A percentile compares a stretch with the other conserved stretches of the same genome.
Conservation (phyloP, 1,284 basidiomycete species). For the Pisolithus thermaeus region DNA sequence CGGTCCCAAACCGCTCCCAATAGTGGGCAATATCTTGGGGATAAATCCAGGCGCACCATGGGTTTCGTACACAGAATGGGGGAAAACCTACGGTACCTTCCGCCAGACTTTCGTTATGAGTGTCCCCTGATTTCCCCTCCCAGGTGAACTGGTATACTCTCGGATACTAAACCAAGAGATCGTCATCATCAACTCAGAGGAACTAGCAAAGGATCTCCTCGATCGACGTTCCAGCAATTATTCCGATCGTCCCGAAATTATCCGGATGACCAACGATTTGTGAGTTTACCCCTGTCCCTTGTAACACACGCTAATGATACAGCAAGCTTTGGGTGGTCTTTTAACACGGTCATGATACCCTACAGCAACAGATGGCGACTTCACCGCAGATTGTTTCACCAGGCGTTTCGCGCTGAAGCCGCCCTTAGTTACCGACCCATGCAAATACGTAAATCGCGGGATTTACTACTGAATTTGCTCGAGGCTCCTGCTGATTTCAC, state of each 20-base stretch:
- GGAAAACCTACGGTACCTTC: slow-evolving; percentile 15
- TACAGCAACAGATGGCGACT: slow-evolving; percentile 26
- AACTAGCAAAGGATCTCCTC: slow-evolving; percentile 24
- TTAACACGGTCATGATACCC: slow-evolving; percentile 25
- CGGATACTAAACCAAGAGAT: slow-evolving; percentile 25
- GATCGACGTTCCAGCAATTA: slow-evolving; percentile 26
- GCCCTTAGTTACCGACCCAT: slow-evolving; percentile 15
- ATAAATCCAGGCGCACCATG: slow-evolving; percentile 18
- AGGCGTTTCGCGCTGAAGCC: slow-evolving; percentile 22
- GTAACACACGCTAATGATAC: neutral
- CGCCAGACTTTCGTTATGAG: neutral
- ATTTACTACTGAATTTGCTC: slow-evolving; percentile 22
- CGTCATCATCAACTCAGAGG: slow-evolving; percentile 23
- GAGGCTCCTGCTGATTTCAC: slow-evolving; percentile 14
- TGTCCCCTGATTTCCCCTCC: neutral
- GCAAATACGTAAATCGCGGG: slow-evolving; percentile 23
- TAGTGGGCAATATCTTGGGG: slow-evolving; percentile 22
- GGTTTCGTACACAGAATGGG: slow-evolving; percentile 25
- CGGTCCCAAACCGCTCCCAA: slow-evolving; percentile 22
- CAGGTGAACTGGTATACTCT: slow-evolving; percentile 24
- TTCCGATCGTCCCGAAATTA: slow-evolving; percentile 22
- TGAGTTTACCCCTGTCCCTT: slow-evolving; percentile 3
- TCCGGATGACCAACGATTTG: slow-evolving; percentile 27
- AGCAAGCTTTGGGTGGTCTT: slow-evolving; percentile 25
- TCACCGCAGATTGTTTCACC: slow-evolving; percentile 24